Conservation (phyloP, 2,329 filamentous ascomycete genomes). For the Teratosphaeriaceae sp. region DNA sequence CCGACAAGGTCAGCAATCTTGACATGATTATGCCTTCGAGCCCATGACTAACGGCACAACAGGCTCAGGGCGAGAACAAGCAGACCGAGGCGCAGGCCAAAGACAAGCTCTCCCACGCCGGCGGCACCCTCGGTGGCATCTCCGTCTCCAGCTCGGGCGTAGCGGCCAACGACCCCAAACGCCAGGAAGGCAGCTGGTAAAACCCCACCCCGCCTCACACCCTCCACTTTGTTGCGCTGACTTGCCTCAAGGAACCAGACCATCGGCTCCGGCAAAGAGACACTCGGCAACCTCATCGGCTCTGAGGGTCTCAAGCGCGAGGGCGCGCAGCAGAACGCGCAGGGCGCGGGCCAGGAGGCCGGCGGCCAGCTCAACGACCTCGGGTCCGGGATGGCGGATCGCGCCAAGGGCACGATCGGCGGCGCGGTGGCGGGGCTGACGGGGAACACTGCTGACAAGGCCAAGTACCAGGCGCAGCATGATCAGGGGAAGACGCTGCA, state of each 20-base stretch:
- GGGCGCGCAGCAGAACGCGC: conserved; percentile 70
- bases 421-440: conserved; percentile 64
- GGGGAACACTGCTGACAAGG: conserved; percentile 61
- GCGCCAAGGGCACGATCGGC: conserved; percentile 53
- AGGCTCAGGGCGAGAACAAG: conserved; percentile 53
- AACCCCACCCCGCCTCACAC: background rate
- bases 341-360: conserved; percentile 76
- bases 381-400: conserved; percentile 51
- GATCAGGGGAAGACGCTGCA: conserved; percentile 79
- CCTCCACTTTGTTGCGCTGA: background rate
- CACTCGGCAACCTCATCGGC: conserved; percentile 67
- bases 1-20: conserved; percentile 64
- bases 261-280: conserved; percentile 77
- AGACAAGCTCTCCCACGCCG: conserved; percentile 67
- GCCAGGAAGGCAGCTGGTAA: conserved; percentile 59
- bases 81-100: conserved; percentile 60
- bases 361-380: conserved; percentile 73
- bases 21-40: conserved; percentile 13
- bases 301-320: conserved; percentile 66
- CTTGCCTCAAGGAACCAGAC: conserved; percentile 63
- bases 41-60: no score
- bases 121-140: conserved; percentile 66
- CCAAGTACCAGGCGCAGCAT: conserved; percentile 61
- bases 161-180: conserved; percentile 66
- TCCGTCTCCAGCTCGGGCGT: conserved; percentile 64